A percentile compares a stretch with the other conserved stretches of the same genome.
phyloP scores from a whole-genome alignment of 371 early-diverging fungal genomes.

The Phascolomyces articulosus region DNA sequence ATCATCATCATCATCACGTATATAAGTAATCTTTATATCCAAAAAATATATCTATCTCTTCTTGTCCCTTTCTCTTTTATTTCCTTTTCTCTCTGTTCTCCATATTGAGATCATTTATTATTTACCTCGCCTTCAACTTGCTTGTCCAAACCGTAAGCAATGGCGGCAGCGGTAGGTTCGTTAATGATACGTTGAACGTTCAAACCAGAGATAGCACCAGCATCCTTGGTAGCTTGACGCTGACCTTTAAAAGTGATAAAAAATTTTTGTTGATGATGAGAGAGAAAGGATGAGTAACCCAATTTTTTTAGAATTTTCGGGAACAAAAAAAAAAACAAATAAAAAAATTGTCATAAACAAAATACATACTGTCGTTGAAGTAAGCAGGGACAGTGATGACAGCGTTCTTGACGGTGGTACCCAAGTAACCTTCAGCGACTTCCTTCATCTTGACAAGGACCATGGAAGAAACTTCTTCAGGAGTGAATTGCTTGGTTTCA shows the following conservation, averaged over 20 bases:
- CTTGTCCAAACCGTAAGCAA: conserved; percentile 97
- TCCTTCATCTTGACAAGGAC: conserved; percentile 93
- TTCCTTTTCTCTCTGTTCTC: not conserved
- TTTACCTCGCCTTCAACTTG: conserved; percentile 68
- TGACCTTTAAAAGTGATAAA: conserved; percentile 56
- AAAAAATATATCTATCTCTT: not conserved
- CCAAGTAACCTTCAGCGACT: conserved; percentile 86
- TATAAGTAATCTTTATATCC: too few species aligned
- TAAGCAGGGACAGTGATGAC: conserved; percentile 73
- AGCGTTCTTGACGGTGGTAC: conserved; percentile 80
- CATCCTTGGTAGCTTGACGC: conserved; percentile 99
- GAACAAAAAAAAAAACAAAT: not conserved
- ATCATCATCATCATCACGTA: too few species aligned
- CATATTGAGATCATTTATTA: not conserved
- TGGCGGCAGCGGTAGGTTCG: conserved; percentile 99
- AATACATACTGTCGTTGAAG: conserved; percentile 73
- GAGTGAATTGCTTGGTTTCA: conserved; percentile 86
- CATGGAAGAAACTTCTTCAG: conserved; percentile 95
- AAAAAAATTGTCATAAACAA: not conserved
- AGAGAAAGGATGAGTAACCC: not conserved
- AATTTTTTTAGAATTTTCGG: not conserved
- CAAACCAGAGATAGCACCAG: conserved; percentile 94
- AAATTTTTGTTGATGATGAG: not conserved
- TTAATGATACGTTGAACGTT: conserved; percentile 97
- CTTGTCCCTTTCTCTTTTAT: too few species aligned